Evolutionary conservation across 768 basidiomycete genomes (phyloP).

Genomic region (Rhizopogon vinicolor): DNA sequence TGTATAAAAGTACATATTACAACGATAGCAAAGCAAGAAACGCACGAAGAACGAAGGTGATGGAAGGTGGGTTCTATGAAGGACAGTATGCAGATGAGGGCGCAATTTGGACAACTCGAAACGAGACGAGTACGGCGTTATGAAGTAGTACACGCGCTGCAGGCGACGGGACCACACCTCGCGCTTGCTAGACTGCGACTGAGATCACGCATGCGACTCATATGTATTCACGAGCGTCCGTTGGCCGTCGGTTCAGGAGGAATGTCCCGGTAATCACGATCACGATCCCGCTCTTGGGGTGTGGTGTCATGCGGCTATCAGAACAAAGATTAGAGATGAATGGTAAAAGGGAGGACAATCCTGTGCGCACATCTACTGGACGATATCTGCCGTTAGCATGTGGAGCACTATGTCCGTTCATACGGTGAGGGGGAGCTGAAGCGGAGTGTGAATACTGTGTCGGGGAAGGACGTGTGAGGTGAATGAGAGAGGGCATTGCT

Average conservation of each 20-base stretch:
- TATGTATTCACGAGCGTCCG: slow-evolving; percentile 9
- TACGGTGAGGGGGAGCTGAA: slow-evolving; percentile 7
- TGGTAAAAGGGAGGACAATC: slow-evolving; percentile 5
- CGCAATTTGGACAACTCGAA: too few relatives aligned
- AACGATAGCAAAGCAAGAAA: background rate
- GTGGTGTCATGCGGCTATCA: slow-evolving; percentile 15
- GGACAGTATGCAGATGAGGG: too few relatives aligned
- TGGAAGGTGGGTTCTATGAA: background rate
- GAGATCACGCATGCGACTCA: too few relatives aligned
- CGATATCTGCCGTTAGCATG: slow-evolving; percentile 23
- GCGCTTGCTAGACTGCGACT: too few relatives aligned
- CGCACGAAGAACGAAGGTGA: background rate
- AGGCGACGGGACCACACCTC: too few relatives aligned
- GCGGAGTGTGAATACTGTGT: slow-evolving; percentile 10
- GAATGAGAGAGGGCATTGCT: slow-evolving; percentile 26
- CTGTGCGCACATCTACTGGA: slow-evolving; percentile 19
- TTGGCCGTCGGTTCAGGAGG: slow-evolving; percentile 14
- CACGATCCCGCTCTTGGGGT: slow-evolving; percentile 8
- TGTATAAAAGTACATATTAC: background rate
- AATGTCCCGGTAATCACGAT: background rate
- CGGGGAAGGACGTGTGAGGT: slow-evolving; percentile 25
- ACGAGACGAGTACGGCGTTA: too few relatives aligned
- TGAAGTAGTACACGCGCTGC: too few relatives aligned
- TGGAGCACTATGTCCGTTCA: slow-evolving; percentile 21
- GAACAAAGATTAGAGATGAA: background rate